These are phyloP conservation scores for Neophaeococcomyces mojaviensis DNA, from an alignment of 2,329 filamentous ascomycete genomes.

Conservation along the genomic window DNA sequence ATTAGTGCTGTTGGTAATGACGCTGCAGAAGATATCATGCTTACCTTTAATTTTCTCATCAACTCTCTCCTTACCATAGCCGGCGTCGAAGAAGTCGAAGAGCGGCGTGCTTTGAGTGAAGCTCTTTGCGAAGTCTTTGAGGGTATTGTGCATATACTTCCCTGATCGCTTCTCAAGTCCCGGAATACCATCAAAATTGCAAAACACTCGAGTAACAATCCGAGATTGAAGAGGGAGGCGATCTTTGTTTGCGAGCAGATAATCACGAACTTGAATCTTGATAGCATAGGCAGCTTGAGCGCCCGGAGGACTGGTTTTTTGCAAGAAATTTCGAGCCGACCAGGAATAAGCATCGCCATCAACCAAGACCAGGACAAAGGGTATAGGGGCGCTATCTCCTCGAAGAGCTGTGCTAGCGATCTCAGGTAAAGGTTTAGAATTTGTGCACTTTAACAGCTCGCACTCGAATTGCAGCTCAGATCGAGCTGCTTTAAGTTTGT, in stretches of 20 bases:
- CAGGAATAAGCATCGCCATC: constrained; percentile 20
- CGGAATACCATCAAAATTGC: constrained; percentile 10
- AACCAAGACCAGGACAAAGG: constrained; percentile 21
- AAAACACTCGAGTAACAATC: constrained; percentile 18
- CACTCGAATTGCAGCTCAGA: constrained; percentile 15
- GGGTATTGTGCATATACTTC: neutral
- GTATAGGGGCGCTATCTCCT: constrained; percentile 11
- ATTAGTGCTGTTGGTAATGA: neutral
- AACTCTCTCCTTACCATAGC: constrained; percentile 20
- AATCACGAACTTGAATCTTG: constrained; percentile 17
- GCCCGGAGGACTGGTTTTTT: constrained; percentile 9
- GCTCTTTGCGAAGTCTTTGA: constrained; percentile 14
- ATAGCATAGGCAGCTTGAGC: constrained; percentile 16
- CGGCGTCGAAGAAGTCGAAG: constrained; percentile 21
- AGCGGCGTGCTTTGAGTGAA: constrained; percentile 19
- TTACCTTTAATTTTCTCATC: constrained; percentile 22
- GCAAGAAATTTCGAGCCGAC: constrained; percentile 6
- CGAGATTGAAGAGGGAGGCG: constrained; percentile 13
- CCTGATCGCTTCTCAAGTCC: constrained; percentile 1
- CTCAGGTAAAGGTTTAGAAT: neutral
- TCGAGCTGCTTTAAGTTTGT: neutral
- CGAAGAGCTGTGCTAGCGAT: constrained; percentile 8
- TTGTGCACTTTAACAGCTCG: constrained; percentile 16
- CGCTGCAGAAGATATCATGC: neutral
- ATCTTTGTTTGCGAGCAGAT: constrained; percentile 13